Conservation (phyloP, 2,329 filamentous ascomycete species). For the Apiospora hydei region DNA sequence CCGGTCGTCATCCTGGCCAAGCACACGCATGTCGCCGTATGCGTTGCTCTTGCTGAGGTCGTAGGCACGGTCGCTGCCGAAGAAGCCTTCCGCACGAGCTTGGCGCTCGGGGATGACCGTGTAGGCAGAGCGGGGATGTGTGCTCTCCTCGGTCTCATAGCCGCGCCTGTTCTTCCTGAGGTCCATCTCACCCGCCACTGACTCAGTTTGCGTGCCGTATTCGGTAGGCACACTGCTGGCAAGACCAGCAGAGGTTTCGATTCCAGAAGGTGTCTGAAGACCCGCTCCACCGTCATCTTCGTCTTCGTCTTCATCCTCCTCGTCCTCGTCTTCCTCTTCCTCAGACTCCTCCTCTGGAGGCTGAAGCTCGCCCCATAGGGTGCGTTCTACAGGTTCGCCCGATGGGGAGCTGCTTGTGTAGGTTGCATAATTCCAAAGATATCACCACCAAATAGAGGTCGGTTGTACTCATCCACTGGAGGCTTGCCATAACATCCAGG, state of each 20-base stretch:
- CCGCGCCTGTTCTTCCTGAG: constrained; percentile 86
- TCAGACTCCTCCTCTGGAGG: constrained; percentile 65
- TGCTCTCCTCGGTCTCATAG: constrained; percentile 84
- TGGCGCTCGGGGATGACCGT: constrained; percentile 90
- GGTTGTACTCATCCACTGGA: constrained; percentile 90
- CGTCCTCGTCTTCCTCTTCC: constrained; percentile 75
- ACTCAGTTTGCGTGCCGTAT: constrained; percentile 72
- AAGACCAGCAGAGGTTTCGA: constrained; percentile 83
- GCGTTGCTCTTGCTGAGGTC: constrained; percentile 70
- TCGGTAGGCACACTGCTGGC: constrained; percentile 84
- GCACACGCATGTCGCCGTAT: constrained; percentile 66
- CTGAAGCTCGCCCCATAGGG: constrained; percentile 91
- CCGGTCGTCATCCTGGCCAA: constrained; percentile 80
- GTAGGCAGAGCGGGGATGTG: constrained; percentile 80
- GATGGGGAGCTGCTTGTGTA: constrained; percentile 50
- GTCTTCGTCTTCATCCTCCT: constrained; percentile 71
- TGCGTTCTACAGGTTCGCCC: constrained; percentile 84
- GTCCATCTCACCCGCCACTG: constrained; percentile 85
- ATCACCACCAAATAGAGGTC: constrained; percentile 91
- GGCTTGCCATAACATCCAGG: constrained; percentile 97
- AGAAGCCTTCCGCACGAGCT: constrained; percentile 88
- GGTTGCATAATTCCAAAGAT: constrained; percentile 79
- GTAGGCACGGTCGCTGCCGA: constrained; percentile 93
- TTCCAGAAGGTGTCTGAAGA: constrained; percentile 75
- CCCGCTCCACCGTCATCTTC: constrained; percentile 69